phyloP scores from a whole-genome alignment of 2,329 filamentous ascomycete species.

The Fusarium hainanense region DNA sequence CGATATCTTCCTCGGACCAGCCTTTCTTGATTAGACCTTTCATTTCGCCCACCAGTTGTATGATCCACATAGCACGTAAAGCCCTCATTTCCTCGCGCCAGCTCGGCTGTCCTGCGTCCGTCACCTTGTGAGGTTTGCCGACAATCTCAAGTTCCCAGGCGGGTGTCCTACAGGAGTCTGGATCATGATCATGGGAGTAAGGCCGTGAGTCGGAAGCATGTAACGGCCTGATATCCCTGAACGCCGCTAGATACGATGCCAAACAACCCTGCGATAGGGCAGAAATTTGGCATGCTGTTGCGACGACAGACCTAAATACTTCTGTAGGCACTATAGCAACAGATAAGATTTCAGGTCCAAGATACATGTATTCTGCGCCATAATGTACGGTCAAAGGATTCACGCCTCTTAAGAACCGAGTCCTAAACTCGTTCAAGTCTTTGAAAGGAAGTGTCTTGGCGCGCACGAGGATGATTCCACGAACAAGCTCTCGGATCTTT shows the following conservation, averaged over 20 bases:
- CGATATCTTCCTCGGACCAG: not conserved
- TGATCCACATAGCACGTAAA: constrained; percentile 34
- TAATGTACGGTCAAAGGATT: no score
- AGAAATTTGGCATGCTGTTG: not conserved
- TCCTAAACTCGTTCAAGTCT: not conserved
- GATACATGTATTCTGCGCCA: no score
- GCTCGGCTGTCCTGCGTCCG: constrained; percentile 8
- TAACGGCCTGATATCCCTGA: not conserved
- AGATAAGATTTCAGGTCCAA: not conserved
- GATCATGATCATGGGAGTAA: no score
- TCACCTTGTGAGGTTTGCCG: not conserved
- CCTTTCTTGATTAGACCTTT: not conserved
- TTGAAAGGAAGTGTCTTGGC: not conserved
- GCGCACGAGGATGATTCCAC: not conserved
- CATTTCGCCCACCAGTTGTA: constrained; percentile 31
- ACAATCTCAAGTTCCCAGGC: no score
- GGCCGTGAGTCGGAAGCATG: not conserved
- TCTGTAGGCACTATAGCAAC: not conserved
- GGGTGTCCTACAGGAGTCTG: no score
- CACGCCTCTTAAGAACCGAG: not conserved
- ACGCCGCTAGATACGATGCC: not conserved
- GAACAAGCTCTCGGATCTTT: not conserved
- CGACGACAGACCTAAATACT: not conserved
- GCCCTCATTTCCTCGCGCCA: constrained; percentile 43
- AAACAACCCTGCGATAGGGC: not conserved